Conservation (phyloP, 306 rosid species). For the Pachyrhizus erosus region DNA sequence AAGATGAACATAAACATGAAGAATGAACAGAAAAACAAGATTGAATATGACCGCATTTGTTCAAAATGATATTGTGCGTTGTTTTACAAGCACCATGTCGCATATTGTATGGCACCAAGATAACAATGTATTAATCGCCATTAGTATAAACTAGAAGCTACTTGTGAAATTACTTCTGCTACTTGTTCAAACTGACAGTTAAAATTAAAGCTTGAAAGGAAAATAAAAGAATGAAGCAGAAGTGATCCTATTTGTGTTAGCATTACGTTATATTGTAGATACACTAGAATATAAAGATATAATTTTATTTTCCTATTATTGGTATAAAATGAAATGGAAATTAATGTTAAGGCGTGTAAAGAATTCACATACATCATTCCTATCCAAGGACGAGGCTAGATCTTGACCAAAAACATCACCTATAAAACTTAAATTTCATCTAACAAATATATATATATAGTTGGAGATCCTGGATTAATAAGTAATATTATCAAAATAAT, state of each 20-base stretch:
- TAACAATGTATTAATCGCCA: neutral
- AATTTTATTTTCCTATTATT: too few relatives aligned
- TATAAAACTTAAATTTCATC: too few relatives aligned
- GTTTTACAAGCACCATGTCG: conserved; percentile 11
- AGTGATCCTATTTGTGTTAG: neutral
- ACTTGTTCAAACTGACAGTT: neutral
- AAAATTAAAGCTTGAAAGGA: neutral
- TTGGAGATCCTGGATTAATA: too few relatives aligned
- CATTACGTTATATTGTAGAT: neutral
- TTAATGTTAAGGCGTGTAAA: too few relatives aligned
- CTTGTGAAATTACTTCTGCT: conserved; percentile 12
- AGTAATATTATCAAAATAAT: too few relatives aligned
- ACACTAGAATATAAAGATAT: neutral
- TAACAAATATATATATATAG: too few relatives aligned
- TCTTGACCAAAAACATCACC: too few relatives aligned
- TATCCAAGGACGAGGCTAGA: too few relatives aligned
- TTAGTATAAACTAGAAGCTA: conserved; percentile 2
- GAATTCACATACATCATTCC: too few relatives aligned
- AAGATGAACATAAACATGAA: conserved; percentile 87
- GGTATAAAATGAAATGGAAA: too few relatives aligned
- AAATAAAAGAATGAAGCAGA: neutral
- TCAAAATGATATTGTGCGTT: too few relatives aligned
- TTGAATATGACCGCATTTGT: neutral
- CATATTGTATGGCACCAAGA: conserved; percentile 4
- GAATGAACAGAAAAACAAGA: conserved; percentile 61